A percentile compares a stretch with the other conserved stretches of the same genome.
Conservation (phyloP, 371 early-diverging fungal genomes). For the Apophysomyces trapeziformis region DNA sequence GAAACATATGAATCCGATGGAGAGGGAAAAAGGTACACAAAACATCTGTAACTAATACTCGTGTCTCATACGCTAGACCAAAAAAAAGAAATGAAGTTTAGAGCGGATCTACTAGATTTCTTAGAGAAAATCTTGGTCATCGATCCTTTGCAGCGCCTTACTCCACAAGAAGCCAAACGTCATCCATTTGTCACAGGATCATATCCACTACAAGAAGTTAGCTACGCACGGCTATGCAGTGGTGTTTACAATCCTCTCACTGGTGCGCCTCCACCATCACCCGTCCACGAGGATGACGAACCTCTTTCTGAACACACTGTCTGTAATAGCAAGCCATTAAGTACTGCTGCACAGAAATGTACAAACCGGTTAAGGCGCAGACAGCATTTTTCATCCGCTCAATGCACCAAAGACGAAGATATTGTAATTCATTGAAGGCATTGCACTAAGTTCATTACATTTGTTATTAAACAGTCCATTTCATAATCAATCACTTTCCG, state of each 20-base stretch:
- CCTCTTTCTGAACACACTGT: not conserved
- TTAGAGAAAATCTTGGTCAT: slow-evolving; percentile 77
- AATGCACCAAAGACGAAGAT: not conserved
- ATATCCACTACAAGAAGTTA: not conserved
- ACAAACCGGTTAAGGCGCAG: not conserved
- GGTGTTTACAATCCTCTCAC: not conserved
- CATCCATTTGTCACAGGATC: slow-evolving; percentile 85
- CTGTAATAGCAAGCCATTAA: not conserved
- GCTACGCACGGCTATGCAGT: not conserved
- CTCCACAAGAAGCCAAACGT: slow-evolving; percentile 86
- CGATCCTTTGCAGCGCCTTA: slow-evolving; percentile 89
- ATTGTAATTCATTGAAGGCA: slow-evolving; percentile 7
- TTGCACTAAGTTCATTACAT: not conserved
- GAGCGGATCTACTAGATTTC: slow-evolving; percentile 82
- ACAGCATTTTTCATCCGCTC: not conserved
- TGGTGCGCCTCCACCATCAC: slow-evolving; percentile 1
- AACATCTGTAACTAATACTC: not conserved
- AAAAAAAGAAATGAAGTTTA: slow-evolving; percentile 59
- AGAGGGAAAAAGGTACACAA: slow-evolving; percentile 66
- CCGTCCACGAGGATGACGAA: not conserved
- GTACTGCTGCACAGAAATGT: not conserved
- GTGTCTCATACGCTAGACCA: not conserved
- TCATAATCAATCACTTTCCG: not conserved
- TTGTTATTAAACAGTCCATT: too few species aligned
- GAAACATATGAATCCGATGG: slow-evolving; percentile 61